A percentile compares a stretch with the other conserved stretches of the same genome.
Evolutionary conservation across 306 rosid species (phyloP).

Genomic region (Benincasa hispida): DNA sequence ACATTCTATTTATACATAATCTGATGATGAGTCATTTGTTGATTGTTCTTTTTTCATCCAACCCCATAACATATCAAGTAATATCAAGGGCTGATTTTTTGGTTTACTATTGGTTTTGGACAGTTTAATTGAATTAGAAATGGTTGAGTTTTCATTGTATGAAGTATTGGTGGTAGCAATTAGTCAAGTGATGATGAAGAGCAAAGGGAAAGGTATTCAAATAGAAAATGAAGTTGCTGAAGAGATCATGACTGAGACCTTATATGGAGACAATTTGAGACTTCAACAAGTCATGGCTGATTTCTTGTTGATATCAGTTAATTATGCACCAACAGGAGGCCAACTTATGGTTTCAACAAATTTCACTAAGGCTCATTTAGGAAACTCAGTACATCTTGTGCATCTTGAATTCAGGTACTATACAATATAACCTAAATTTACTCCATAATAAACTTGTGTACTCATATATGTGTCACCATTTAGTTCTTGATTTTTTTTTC

Average conservation of each 20-base stretch:
- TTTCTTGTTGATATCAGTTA: constrained; percentile 50
- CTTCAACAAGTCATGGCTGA: constrained; percentile 82
- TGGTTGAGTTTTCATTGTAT: constrained; percentile 72
- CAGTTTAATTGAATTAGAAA: constrained; percentile 42
- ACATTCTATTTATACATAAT: too few relatives aligned
- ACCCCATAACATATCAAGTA: too few relatives aligned
- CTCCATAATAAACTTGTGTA: too few relatives aligned
- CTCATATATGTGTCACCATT: too few relatives aligned
- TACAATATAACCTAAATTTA: too few relatives aligned
- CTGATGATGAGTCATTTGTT: too few relatives aligned
- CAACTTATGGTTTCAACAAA: constrained; percentile 45
- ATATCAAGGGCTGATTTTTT: too few relatives aligned
- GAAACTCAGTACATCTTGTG: constrained; percentile 69
- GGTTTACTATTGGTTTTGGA: too few relatives aligned
- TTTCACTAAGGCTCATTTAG: constrained; percentile 50
- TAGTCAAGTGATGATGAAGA: constrained; percentile 62
- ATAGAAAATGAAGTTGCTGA: constrained; percentile 49
- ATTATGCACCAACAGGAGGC: constrained; percentile 52
- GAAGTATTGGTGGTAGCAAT: constrained; percentile 60
- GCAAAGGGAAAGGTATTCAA: constrained; percentile 36
- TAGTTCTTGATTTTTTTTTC: too few relatives aligned
- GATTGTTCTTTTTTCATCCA: too few relatives aligned
- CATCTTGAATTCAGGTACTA: constrained; percentile 65
- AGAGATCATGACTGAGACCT: constrained; percentile 31
- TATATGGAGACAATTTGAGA: constrained; percentile 73